phyloP scores from a whole-genome alignment of 1,139 yeast genomes.

The Yamadazyma atmosphaerica region DNA sequence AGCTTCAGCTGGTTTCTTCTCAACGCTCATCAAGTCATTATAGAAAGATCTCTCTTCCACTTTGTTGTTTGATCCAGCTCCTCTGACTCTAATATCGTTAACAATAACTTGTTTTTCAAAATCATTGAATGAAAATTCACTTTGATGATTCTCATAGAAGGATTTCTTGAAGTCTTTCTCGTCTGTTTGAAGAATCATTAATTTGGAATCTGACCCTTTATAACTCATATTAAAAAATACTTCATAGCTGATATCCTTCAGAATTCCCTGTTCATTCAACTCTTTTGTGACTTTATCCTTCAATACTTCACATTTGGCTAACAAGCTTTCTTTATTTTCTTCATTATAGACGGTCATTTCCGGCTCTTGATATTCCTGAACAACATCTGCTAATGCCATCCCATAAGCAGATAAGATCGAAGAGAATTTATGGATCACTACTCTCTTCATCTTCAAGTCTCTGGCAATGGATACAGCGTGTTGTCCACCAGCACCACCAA shows the following conservation, averaged over 20 bases:
- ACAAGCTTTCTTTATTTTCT: constrained; percentile 12
- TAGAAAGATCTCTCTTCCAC: constrained; percentile 15
- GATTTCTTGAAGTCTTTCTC: constrained; percentile 27
- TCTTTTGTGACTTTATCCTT: constrained; percentile 12
- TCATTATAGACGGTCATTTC: constrained; percentile 12
- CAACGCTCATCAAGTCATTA: constrained; percentile 11
- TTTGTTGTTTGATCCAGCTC: constrained; percentile 38
- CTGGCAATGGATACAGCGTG: constrained; percentile 21
- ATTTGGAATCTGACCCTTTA: constrained; percentile 22
- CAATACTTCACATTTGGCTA: constrained; percentile 15
- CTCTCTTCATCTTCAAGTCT: constrained; percentile 20
- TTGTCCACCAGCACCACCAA: constrained; percentile 28
- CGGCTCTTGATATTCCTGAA: constrained; percentile 21
- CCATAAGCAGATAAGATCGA: constrained; percentile 25
- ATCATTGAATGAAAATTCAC: constrained; percentile 71
- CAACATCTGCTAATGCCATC: constrained; percentile 22
- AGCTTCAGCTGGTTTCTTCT: constrained; percentile 6
- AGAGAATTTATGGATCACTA: constrained; percentile 21
- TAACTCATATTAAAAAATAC: constrained; percentile 23
- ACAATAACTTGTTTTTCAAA: constrained; percentile 42
- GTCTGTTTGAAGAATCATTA: constrained; percentile 20
- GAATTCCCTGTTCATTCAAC: constrained; percentile 21
- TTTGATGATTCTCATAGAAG: constrained; percentile 53
- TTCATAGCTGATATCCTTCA: constrained; percentile 11
- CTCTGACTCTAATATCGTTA: constrained; percentile 19